Base-by-base conservation (phyloP, 2,329 filamentous ascomycete species). In the Cercospora zeina region DNA sequence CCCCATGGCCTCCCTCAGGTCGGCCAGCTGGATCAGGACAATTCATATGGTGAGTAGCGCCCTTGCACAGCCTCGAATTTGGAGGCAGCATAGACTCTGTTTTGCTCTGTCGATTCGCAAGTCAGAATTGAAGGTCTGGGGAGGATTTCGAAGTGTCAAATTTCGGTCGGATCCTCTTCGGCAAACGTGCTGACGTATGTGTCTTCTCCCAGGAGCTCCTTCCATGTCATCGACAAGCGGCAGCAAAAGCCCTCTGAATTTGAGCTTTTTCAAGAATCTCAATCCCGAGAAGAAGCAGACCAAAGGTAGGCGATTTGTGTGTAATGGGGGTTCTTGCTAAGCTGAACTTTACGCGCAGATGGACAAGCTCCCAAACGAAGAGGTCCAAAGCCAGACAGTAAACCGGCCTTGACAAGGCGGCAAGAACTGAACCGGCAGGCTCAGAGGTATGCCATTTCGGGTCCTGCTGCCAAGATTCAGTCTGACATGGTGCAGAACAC, bases 361-460 rank as follows among this genome's bases (percentile, higher is more conserved):
- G 93, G 91, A 50, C 89, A 95, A 72, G 83, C 89, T 8, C 87
- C 91, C 2, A 99, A 97, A 79, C 87, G 91, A 68, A 87, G 95
- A 76, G 95, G 95, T 1, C 95, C 95, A 0, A 97, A 97, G 75
- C 95, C 95, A 19, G 95, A 97, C 76, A 96, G 90, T 80, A 97
- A 96, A 74, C 95, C 95, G 16, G 93, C 95, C 49, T 79, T 96
- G 71, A 97, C 93, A 19, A 85, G 93, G 65, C 86, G 93, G 67
- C 95, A 97, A 74, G 93, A 97, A 76, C 80, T 97, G 64, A 97
- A 97, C 74, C 86, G 95, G 66, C 93, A 97, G 79, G 95, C 95
- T 31, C 95, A 97, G 77, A 89, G 93, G 93, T 96, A 85, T 69
- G 77, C 59, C 8, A 24, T 6, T 30, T 31, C 21, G 1, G 19